Conservation (phyloP, 495 filamentous ascomycete genomes). For the Xylaria cubensis region DNA sequence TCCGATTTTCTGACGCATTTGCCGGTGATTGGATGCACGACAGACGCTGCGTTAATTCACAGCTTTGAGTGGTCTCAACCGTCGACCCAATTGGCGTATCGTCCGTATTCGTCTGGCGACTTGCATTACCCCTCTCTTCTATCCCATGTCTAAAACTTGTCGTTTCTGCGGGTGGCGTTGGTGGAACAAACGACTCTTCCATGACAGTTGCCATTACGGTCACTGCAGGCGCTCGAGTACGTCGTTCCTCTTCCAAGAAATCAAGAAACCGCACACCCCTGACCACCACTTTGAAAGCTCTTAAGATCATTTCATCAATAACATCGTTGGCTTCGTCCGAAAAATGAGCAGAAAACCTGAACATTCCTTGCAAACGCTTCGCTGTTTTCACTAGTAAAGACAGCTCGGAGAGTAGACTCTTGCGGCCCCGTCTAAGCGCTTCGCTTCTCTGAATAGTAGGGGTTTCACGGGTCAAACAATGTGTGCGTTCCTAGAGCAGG, state of each 20-base stretch:
- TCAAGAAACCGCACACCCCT: conserved; percentile 93
- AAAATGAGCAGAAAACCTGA: conserved; percentile 46
- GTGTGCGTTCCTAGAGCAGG: conserved; percentile 74
- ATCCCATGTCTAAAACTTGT: conserved; percentile 46
- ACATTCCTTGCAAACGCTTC: conserved; percentile 77
- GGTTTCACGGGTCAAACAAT: conserved; percentile 86
- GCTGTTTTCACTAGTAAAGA: conserved; percentile 87
- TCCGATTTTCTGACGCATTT: conserved; percentile 47
- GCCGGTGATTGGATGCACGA: conserved; percentile 46
- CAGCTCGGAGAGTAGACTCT: conserved; percentile 85
- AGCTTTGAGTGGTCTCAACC: conserved; percentile 43
- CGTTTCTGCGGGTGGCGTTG: conserved; percentile 74
- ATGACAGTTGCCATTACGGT: conserved; percentile 66
- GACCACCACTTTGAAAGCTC: conserved; percentile 92
- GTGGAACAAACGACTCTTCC: conserved; percentile 68
- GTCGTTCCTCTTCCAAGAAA: conserved; percentile 75
- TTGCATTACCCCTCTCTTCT: conserved; percentile 46
- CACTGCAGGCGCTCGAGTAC: conserved; percentile 56
- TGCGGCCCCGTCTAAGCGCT: conserved; percentile 79
- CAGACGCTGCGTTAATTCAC: conserved; percentile 48
- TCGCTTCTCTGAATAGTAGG: conserved; percentile 74
- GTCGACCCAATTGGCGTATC: conserved; percentile 39
- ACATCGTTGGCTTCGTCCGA: conserved; percentile 73
- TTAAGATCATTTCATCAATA: conserved; percentile 89
- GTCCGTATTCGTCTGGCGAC: conserved; percentile 42